Evolutionary conservation across 148 eudicot species (phyloP).

Genomic region (Vaccinium myrtillus): DNA sequence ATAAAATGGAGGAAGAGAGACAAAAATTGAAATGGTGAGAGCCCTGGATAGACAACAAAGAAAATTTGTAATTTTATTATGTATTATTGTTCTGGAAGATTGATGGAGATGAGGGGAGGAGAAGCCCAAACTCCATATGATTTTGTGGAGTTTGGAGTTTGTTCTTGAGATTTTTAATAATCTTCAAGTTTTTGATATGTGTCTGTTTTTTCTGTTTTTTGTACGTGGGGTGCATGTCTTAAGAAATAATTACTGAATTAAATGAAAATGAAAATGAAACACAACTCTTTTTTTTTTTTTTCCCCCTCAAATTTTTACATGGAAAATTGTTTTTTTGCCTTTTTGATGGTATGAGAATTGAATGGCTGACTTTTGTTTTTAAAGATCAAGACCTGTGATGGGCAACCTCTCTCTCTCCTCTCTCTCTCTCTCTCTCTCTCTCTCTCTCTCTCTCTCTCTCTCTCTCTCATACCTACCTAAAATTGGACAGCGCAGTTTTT

Average conservation of each 20-base stretch:
- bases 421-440: no score
- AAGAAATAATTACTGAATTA: neutral
- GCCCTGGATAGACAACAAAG: no score
- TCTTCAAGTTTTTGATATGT: neutral
- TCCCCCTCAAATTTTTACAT: neutral
- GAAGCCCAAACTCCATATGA: neutral
- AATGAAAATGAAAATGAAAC: neutral
- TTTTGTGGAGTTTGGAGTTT: neutral
- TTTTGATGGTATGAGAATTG: neutral
- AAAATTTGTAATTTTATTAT: no score
- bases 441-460: slow-evolving; percentile 12
- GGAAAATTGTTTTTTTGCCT: neutral
- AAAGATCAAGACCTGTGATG: neutral
- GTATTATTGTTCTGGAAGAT: neutral
- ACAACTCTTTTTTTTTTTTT: neutral
- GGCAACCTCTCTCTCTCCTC: neutral
- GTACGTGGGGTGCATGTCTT: slow-evolving; percentile 30
- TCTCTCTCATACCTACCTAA: neutral
- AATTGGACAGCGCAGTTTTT: neutral
- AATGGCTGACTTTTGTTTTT: neutral
- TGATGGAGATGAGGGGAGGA: slow-evolving; percentile 5
- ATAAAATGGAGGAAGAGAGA: no score
- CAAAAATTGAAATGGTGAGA: no score
- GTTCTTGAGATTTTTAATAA: neutral
- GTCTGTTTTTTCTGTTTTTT: slow-evolving; percentile 18